These are phyloP conservation scores for Cephalotrichum gorgonifer DNA, from an alignment of 2,329 filamentous ascomycete genomes.

Conservation along the genomic window DNA sequence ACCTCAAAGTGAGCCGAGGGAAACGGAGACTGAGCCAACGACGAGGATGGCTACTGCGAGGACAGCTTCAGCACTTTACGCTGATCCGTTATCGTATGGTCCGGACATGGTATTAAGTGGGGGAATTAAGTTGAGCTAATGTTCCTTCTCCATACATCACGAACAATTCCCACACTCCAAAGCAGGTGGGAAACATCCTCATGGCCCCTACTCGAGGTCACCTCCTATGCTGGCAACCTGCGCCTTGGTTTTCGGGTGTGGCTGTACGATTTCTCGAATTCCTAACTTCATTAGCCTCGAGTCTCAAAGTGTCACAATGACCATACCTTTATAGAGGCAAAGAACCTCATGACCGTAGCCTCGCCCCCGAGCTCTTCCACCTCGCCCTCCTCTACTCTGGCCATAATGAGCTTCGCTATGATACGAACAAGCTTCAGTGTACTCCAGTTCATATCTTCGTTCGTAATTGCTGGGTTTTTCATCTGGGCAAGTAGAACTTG, in stretches of 20 bases:
- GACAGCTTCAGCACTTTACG: too few relatives aligned
- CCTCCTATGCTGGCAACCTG: background rate
- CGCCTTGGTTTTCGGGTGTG: background rate
- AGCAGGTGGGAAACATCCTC: background rate
- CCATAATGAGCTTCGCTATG: background rate
- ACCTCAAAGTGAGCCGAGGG: background rate
- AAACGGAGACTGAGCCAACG: background rate
- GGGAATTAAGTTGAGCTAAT: too few relatives aligned
- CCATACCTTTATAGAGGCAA: background rate
- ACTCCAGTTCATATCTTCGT: constrained; percentile 1
- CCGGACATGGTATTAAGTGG: too few relatives aligned
- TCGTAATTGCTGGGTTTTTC: background rate
- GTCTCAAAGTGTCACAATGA: background rate
- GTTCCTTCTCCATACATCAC: background rate
- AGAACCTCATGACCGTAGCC: background rate
- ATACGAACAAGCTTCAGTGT: background rate
- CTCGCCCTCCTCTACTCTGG: background rate
- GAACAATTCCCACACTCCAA: background rate
- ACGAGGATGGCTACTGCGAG: background rate
- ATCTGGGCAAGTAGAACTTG: constrained; percentile 7
- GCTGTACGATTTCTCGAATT: background rate
- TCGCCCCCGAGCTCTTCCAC: background rate
- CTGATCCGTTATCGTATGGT: too few relatives aligned
- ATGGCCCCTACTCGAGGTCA: background rate
- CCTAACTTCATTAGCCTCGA: background rate